phyloP scores from a whole-genome alignment of 495 filamentous ascomycete genomes.

The Penicillium chermesinum region DNA sequence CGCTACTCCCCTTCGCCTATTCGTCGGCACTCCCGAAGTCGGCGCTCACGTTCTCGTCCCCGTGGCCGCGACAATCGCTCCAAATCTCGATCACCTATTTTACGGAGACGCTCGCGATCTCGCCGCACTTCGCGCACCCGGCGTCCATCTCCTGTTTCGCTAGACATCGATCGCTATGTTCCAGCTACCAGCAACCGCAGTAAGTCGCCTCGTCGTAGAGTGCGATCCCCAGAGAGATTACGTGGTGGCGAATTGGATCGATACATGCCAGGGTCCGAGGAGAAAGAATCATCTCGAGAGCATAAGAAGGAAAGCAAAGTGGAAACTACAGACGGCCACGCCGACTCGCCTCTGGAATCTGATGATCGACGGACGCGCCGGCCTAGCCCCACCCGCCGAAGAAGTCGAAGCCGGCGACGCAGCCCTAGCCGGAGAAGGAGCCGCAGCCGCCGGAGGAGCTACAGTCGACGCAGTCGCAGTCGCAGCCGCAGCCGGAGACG shows the following conservation, averaged over 20 bases:
- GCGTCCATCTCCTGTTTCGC: constrained; percentile 25
- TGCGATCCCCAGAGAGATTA: constrained; percentile 31
- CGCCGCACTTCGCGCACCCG: constrained; percentile 20
- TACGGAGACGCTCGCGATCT: constrained; percentile 28
- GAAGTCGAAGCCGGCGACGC: constrained; percentile 11
- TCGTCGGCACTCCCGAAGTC: constrained; percentile 18
- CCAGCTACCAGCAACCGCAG: constrained; percentile 41
- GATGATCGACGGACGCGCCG: constrained; percentile 19
- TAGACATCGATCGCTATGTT: constrained; percentile 50
- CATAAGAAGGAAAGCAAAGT: constrained; percentile 18
- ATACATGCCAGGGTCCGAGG: constrained; percentile 46
- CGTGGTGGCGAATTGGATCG: constrained; percentile 46
- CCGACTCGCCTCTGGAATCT: constrained; percentile 19
- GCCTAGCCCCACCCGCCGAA: constrained; percentile 16
- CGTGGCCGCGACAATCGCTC: constrained; percentile 28
- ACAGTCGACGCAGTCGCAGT: constrained; percentile 13
- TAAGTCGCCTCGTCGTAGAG: constrained; percentile 41
- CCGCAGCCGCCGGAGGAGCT: constrained; percentile 5
- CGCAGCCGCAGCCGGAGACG: constrained; percentile 14
- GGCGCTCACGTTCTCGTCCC: constrained; percentile 25
- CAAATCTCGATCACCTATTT: constrained; percentile 6
- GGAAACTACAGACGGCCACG: not conserved
- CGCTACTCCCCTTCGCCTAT: constrained; percentile 22
- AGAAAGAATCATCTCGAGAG: constrained; percentile 12
- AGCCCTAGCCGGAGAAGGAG: constrained; percentile 1